Evolutionary conservation across 73 alveolate genomes (phyloP), one percentile per base, ranked within the genome.

Genomic region (Stentor roeselii): DNA sequence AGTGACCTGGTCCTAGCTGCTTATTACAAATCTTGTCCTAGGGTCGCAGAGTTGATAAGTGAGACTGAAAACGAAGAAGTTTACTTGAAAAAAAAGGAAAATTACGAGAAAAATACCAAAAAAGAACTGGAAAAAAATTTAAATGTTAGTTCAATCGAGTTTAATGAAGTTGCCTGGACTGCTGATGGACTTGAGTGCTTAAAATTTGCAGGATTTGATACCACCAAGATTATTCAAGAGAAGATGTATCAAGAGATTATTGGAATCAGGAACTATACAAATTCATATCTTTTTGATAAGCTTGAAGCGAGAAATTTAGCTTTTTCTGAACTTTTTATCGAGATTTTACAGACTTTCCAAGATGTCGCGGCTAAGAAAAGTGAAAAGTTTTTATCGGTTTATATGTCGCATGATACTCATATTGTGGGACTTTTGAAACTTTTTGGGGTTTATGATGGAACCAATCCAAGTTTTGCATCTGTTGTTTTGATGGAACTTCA

Each of bases 261-360:
- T n/a, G 80, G 41, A 34, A 30, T 21, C 21, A 21, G 34, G 80
- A 34, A 67, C 2, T 67, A 30, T 67, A 30, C 80, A 30, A 67
- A 67, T 32, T 27, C 42, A 15, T 67, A 67, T 34, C 34, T 67
- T n/a, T 67, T 50, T 50, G 21, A 67, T 67, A 67, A 15, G 14
- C 50, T 21, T n/a, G 80, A n/a, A 30, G 80, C 80, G 1, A 27
- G 27, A 67, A 67, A 32, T 21, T 34, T 67, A 21, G 80, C 80
- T 30, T 15, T n/a, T 21, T 67, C 80, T 30, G 41, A n/a, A 34
- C 34, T 67, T 67, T 67, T 30, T 32, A 21, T 21, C 15, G 50
- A 21, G 1, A n/a, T 67, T 67, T 67, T 67, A 34, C 42, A 67
- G 27, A 21, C n/a, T 1, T 67, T 67, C 34, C 42, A 67, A 27